Conservation (phyloP, 108 stramenopile species). For the Stephanodiscus minutulus region DNA sequence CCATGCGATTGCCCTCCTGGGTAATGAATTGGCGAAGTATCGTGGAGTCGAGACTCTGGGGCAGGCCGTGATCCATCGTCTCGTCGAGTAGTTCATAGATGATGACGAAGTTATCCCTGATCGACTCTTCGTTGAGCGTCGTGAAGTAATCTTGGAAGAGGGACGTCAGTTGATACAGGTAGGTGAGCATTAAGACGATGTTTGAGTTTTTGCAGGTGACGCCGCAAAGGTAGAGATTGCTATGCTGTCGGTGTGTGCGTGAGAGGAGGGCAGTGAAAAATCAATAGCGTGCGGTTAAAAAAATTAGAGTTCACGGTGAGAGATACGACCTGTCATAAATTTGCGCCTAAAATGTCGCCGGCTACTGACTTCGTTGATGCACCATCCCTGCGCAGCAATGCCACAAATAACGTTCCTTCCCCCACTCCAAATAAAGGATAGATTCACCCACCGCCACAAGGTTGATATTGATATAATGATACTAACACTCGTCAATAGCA, state of each 20-base stretch:
- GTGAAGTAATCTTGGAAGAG: conserved; percentile 99
- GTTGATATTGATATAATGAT: no score
- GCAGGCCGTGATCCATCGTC: conserved; percentile 99
- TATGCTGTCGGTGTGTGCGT: conserved; percentile 63
- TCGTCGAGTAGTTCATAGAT: conserved; percentile 99
- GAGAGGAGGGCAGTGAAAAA: not conserved
- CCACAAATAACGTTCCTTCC: no score
- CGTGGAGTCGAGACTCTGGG: conserved; percentile 88
- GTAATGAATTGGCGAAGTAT: conserved; percentile 95
- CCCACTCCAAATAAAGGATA: no score
- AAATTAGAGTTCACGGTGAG: not conserved
- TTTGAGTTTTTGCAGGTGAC: conserved; percentile 98
- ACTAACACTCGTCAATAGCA: no score
- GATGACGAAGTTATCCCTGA: conserved; percentile 99
- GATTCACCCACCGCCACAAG: no score
- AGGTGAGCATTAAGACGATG: conserved; percentile 91
- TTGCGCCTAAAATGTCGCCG: no score
- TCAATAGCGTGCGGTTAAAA: not conserved
- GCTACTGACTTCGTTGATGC: no score
- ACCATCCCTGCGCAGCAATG: no score
- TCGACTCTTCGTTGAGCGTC: conserved; percentile 96
- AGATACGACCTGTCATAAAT: no score
- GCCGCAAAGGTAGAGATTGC: conserved; percentile 96
- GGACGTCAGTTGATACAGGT: conserved; percentile 86
- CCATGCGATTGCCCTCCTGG: conserved; percentile 93